These are phyloP conservation scores for Zygoascus flipseniorum DNA, from an alignment of 805 yeast species.

Conservation along the genomic window DNA sequence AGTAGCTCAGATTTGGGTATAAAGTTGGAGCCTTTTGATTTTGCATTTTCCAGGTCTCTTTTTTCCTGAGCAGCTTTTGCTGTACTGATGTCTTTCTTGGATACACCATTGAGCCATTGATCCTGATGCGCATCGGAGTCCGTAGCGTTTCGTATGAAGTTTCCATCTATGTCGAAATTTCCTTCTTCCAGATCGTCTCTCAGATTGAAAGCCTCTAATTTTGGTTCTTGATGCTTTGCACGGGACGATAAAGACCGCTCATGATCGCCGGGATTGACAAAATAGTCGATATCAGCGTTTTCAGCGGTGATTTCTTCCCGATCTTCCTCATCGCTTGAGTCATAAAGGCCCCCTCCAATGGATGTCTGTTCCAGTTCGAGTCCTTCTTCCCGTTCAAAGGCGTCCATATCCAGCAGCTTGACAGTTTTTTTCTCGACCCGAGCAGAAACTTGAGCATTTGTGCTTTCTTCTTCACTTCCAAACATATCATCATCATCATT, in stretches of 20 bases:
- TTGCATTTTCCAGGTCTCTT: slow-evolving; percentile 2
- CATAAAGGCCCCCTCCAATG: slow-evolving; percentile 14
- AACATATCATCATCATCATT: slow-evolving; percentile 29
- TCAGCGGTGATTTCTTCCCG: slow-evolving; percentile 15
- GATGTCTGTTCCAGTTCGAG: slow-evolving; percentile 20
- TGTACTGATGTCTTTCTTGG: slow-evolving; percentile 29
- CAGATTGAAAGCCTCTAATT: slow-evolving; percentile 56
- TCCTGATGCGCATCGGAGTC: slow-evolving; percentile 33
- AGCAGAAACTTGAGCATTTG: background rate
- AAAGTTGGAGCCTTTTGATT: slow-evolving; percentile 3
- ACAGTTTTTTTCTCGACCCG: slow-evolving; percentile 15
- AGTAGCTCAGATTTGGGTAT: slow-evolving; percentile 21
- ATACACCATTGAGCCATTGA: slow-evolving; percentile 31
- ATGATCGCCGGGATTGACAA: slow-evolving; percentile 16
- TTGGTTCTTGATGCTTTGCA: slow-evolving; percentile 25
- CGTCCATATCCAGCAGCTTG: slow-evolving; percentile 29
- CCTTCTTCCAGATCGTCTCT: slow-evolving; percentile 52
- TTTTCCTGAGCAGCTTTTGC: slow-evolving; percentile 31
- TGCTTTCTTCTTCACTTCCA: slow-evolving; percentile 11
- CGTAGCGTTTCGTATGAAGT: slow-evolving; percentile 38
- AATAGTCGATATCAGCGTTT: slow-evolving; percentile 15
- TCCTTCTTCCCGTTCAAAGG: slow-evolving; percentile 29
- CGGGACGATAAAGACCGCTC: slow-evolving; percentile 8
- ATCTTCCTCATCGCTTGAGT: slow-evolving; percentile 22
- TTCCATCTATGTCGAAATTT: slow-evolving; percentile 51